Base-by-base conservation (phyloP, 2,329 filamentous ascomycete species). In the Tolypocladium guangdongense region DNA sequence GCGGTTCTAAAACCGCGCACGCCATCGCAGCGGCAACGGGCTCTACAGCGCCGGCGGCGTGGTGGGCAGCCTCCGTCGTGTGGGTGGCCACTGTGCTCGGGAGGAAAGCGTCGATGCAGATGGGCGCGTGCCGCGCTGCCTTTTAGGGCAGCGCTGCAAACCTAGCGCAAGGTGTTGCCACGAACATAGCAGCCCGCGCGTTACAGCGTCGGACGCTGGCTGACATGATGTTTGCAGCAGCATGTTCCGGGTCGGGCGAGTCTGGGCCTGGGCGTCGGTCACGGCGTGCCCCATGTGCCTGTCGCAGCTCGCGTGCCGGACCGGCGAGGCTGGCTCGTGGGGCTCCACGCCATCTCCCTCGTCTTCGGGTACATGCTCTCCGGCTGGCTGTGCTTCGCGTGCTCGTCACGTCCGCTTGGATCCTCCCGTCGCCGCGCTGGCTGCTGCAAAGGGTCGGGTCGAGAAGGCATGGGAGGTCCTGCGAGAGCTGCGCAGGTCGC, bases 241-340 rank as follows among this genome's bases (percentile, higher is more conserved):
- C 33, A 35, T 35, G 33, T 35, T 35, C 33, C 33, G 16, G 12
- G 33, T 35, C 33, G 33, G 33, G 12, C 33, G 33, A 6, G 33
- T 76, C 49, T 66, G 76, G 74, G 74, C 0, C 61, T 77, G 30
- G 70, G 71, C 2, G 71, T 71, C 30, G 65, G 59, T 63, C 56
- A 55, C 66, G 49, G 54, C 73, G 59, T 45, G 70, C 62, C 54
- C 73, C 63, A 55, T 65, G 67, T 61, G 71, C 33, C 65, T 67
- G 11, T 61, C 60, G 3, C 65, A 69, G 38, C 67, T 63, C 53
- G 60, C 67, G 0, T 62, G 2, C 64, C 74, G 1, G 64, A 69
- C 30, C 73, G 74, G 46, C 71, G 77, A 35, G 78, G 78, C 35
- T 67, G 69, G 50, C 63, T 78, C 27, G 74, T 81, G 41, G 76